phyloP scores from a whole-genome alignment of 257 asterid species.

The Plectranthus barbatus region DNA sequence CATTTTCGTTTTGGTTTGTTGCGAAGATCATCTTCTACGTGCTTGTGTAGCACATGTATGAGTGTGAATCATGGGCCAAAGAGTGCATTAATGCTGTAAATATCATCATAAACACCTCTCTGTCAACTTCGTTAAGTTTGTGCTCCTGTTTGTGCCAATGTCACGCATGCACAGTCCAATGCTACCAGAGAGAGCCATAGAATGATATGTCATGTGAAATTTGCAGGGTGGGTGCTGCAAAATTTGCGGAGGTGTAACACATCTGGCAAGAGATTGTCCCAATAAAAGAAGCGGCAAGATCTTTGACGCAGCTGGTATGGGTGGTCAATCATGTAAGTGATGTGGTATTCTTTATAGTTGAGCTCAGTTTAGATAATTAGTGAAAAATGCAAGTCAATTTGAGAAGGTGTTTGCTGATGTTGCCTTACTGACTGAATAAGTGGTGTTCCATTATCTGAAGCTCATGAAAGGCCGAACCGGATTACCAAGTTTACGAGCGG shows the following conservation, averaged over 20 bases:
- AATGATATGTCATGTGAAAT: not conserved
- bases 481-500: conserved; percentile 63
- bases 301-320: conserved; percentile 14
- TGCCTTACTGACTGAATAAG: too few relatives aligned
- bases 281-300: conserved; percentile 36
- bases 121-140: too few relatives aligned
- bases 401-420: too few relatives aligned
- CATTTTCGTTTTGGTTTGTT: too few relatives aligned
- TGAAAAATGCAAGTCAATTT: too few relatives aligned
- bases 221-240: conserved; percentile 90
- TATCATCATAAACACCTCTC: too few relatives aligned
- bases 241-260: conserved; percentile 86
- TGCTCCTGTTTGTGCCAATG: too few relatives aligned
- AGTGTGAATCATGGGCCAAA: too few relatives aligned
- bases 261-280: conserved; percentile 86
- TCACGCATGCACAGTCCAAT: not conserved
- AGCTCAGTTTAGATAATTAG: not conserved
- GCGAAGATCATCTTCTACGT: too few relatives aligned
- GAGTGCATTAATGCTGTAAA: too few relatives aligned
- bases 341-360: not conserved
- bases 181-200: not conserved
- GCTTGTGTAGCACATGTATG: too few relatives aligned
- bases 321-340: conserved; percentile 48
- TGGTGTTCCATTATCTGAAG: conserved; percentile 15
- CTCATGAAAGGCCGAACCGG: conserved; percentile 40